These are phyloP conservation scores for Tulasnella calospora DNA, from an alignment of 768 basidiomycete genomes.

Conservation along the genomic window DNA sequence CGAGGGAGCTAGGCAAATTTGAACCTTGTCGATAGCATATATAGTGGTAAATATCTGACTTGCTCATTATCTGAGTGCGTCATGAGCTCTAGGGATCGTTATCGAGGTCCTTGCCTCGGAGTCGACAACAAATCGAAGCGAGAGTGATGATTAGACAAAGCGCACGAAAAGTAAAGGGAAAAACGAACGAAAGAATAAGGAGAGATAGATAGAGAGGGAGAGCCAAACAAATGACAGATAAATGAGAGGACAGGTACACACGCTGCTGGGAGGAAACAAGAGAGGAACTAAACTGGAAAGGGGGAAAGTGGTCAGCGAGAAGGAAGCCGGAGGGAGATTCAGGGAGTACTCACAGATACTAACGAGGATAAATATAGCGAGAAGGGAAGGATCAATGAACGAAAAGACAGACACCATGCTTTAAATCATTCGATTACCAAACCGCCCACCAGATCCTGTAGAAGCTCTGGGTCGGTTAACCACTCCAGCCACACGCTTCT, in stretches of 20 bases:
- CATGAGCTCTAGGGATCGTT: no score
- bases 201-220: not conserved
- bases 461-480: constrained; percentile 3
- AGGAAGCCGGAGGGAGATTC: not conserved
- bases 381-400: not conserved
- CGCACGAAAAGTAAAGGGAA: not conserved
- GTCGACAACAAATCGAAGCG: not conserved
- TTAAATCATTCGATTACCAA: not conserved
- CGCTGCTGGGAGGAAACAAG: not conserved
- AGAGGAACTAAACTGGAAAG: not conserved
- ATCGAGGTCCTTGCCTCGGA: not conserved
- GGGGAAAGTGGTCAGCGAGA: not conserved
- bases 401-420: not conserved
- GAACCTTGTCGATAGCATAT: no score
- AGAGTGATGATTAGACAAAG: not conserved
- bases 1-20: no score
- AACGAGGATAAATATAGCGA: not conserved
- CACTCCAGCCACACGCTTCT: not conserved
- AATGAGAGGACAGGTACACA: not conserved
- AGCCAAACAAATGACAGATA: not conserved
- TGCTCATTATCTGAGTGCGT: no score
- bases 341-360: not conserved
- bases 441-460: not conserved
- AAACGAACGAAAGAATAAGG: not conserved
- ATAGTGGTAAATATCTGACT: no score